Evolutionary conservation across 2,329 filamentous ascomycete genomes (phyloP), one percentile per base, ranked within the genome.

Genomic region (Cordyceps pruinosa): DNA sequence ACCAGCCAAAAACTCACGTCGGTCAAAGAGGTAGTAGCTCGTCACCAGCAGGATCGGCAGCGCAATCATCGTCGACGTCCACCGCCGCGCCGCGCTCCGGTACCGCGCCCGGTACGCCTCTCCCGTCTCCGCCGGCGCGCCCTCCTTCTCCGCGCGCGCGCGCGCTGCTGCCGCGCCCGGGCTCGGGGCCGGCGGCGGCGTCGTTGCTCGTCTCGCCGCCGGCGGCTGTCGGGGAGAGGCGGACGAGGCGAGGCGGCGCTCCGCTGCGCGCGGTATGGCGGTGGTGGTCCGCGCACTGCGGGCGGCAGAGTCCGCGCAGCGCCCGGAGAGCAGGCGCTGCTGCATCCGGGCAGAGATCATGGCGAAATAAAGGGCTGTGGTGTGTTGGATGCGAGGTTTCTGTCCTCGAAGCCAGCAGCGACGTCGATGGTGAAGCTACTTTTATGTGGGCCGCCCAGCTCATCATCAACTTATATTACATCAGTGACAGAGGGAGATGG

Each of bases 31-130:
- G 52, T 74, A 75, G 60, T 80, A 83, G 23, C 80, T 81, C 26
- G 78, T 80, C 50, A 84, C 79, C 15, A 83, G 59, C 5, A 82
- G 63, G 32, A 84, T 75, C 2, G 81, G 81, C 67, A 82, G 62
- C 25, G 77, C 79, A 56, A 83, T 73, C 61, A 84, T 77, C 8
- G 73, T 60, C 23, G 70, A 68, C 3, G 73, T 68, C 71, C 77
- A 82, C 62, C 73, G 76, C 58, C 76, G 66, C 56, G 74, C 72
- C 30, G 75, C 73, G 37, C 64, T 62, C 55, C 76, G 73, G 64
- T 78, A 80, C 41, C 74, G 71, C 59, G 64, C 64, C 62, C 73
- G 68, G 61, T 75, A 78, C 44, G 74, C 72, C 37, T 70, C 59
- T 49, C 57, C 54, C 63, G 48, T 65, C 60, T 3, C 55, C 54